A percentile compares a stretch with the other conserved stretches of the same genome.
phyloP scores from a whole-genome alignment of 441 rosid species.

The Kokia cookei region DNA sequence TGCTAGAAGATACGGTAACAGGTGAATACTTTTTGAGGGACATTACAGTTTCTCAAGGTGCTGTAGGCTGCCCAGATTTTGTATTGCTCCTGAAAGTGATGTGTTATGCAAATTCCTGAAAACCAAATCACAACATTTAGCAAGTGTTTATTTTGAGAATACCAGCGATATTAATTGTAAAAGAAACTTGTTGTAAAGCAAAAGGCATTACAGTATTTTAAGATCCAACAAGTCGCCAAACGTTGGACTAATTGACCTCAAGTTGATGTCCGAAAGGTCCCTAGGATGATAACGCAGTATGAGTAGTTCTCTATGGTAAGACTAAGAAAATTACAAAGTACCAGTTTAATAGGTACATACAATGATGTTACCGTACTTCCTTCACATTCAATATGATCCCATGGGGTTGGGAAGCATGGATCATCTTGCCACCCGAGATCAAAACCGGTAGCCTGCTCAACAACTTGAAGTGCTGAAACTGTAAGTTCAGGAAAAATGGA shows the following conservation, averaged over 20 bases:
- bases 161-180: not conserved
- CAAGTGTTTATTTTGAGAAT: not conserved
- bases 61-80: constrained; percentile 72
- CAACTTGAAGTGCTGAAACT: constrained; percentile 94
- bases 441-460: constrained; percentile 65
- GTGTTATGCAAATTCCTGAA: constrained; percentile 86
- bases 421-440: constrained; percentile 92
- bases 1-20: not conserved
- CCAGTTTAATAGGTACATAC: constrained; percentile 26
- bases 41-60: constrained; percentile 67
- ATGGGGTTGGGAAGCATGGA: constrained; percentile 76
- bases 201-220: constrained; percentile 54
- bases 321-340: not conserved
- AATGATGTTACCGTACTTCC: constrained; percentile 68
- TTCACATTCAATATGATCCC: constrained; percentile 75
- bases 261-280: constrained; percentile 64
- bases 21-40: not conserved
- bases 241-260: constrained; percentile 79
- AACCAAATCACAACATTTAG: constrained; percentile 2
- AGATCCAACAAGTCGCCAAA: constrained; percentile 92
- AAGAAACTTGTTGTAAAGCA: not conserved
- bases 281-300: constrained; percentile 23
- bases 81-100: constrained; percentile 73
- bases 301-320: not conserved
- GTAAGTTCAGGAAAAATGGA: constrained; percentile 12